Evolutionary conservation across 202 grass and related monocot genomes (phyloP).

Genomic region (Hordeum pubiflorum): DNA sequence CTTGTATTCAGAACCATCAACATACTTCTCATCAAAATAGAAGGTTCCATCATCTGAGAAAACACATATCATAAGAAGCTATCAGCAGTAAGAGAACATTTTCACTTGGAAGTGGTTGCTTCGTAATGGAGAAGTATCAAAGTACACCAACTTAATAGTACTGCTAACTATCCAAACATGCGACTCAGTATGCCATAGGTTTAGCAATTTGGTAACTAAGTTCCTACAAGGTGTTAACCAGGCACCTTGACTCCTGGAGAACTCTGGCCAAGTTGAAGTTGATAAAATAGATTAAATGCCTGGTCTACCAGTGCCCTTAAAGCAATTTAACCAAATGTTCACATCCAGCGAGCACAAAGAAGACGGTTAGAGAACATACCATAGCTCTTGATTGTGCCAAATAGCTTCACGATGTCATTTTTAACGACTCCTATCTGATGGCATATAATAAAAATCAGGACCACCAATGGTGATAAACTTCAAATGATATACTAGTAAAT

Average conservation of each 20-base stretch:
- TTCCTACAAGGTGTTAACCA: background rate
- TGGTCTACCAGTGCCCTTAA: background rate
- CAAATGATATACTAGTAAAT: background rate
- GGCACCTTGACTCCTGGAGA: background rate
- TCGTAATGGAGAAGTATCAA: background rate
- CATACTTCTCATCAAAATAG: constrained; percentile 94
- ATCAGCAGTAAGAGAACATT: constrained; percentile 7
- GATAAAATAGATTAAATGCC: background rate
- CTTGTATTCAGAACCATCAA: constrained; percentile 76
- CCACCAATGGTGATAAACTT: background rate
- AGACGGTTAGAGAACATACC: constrained; percentile 44
- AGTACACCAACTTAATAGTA: background rate
- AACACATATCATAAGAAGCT: constrained; percentile 8
- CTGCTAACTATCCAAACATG: background rate
- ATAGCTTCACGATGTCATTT: constrained; percentile 84
- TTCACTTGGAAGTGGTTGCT: background rate
- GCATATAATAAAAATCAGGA: constrained; percentile 15
- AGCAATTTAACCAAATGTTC: background rate
- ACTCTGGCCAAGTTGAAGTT: background rate
- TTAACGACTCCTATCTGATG: constrained; percentile 74
- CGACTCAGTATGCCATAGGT: background rate
- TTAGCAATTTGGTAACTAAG: constrained; percentile 2
- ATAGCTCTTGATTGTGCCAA: constrained; percentile 79
- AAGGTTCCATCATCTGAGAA: constrained; percentile 71
- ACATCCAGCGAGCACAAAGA: background rate